A percentile compares a stretch with the other conserved stretches of the same genome.
Evolutionary conservation across 2,329 filamentous ascomycete species (phyloP).

Genomic region (Aspergillus clavatus): DNA sequence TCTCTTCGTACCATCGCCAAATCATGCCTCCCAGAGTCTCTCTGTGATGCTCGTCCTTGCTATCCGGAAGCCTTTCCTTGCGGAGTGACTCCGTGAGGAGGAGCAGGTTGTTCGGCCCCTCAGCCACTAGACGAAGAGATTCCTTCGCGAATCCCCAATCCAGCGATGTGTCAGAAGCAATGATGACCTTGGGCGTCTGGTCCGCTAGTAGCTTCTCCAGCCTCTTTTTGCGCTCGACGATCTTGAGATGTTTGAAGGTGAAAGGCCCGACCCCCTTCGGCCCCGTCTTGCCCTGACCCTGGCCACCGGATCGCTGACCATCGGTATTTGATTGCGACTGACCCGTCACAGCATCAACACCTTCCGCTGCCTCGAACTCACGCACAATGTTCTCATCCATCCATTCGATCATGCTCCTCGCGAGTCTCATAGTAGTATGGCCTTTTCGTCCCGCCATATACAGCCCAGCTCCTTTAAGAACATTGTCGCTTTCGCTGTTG

Average conservation of each 20-base stretch:
- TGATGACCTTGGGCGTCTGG: slow-evolving; percentile 63
- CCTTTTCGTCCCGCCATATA: slow-evolving; percentile 84
- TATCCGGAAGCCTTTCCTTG: slow-evolving; percentile 20
- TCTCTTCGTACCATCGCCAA: slow-evolving; percentile 74
- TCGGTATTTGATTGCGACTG: slow-evolving; percentile 38
- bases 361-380: slow-evolving; percentile 69
- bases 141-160: slow-evolving; percentile 95
- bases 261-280: slow-evolving; percentile 64
- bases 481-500: slow-evolving; percentile 47
- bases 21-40: slow-evolving; percentile 67
- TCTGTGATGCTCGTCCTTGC: slow-evolving; percentile 31
- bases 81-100: slow-evolving; percentile 70
- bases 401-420: slow-evolving; percentile 96
- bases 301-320: slow-evolving; percentile 35
- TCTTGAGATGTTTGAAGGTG: slow-evolving; percentile 78
- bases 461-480: slow-evolving; percentile 53
- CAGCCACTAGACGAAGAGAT: slow-evolving; percentile 67
- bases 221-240: slow-evolving; percentile 77
- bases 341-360: slow-evolving; percentile 33
- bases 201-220: slow-evolving; percentile 63
- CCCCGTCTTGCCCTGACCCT: slow-evolving; percentile 35
- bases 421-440: slow-evolving; percentile 82
- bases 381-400: slow-evolving; percentile 95
- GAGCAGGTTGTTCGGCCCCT: slow-evolving; percentile 74
- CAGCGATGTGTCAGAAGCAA: slow-evolving; percentile 83